These are phyloP conservation scores for Candida xyloterini DNA, from an alignment of 805 yeast genomes.

Conservation along the genomic window DNA sequence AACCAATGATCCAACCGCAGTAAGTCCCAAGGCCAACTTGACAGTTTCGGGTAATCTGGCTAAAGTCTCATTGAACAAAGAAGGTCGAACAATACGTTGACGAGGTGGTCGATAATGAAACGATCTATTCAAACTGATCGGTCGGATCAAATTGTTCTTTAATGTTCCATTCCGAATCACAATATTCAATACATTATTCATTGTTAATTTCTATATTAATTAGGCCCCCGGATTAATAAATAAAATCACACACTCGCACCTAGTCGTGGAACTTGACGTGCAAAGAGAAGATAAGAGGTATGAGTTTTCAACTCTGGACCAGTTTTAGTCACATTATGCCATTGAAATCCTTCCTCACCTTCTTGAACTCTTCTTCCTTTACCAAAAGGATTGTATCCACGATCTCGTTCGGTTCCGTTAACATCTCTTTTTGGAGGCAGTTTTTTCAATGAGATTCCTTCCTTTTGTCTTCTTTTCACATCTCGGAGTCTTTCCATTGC, in stretches of 20 bases:
- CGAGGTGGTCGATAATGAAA: constrained; percentile 24
- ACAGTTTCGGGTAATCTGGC: constrained; percentile 30
- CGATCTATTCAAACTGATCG: background rate
- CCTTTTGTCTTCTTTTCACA: constrained; percentile 67
- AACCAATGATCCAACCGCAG: constrained; percentile 27
- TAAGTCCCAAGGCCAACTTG: constrained; percentile 26
- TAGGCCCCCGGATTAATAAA: constrained; percentile 1
- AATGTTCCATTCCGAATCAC: background rate
- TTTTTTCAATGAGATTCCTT: constrained; percentile 58
- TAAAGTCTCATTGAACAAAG: constrained; percentile 17
- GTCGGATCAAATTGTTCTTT: background rate
- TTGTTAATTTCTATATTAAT: background rate
- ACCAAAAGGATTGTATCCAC: constrained; percentile 89
- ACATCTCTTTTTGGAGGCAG: constrained; percentile 26
- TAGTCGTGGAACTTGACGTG: constrained; percentile 40
- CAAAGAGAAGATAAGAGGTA: constrained; percentile 92
- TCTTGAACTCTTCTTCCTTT: constrained; percentile 80
- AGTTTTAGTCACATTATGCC: constrained; percentile 81
- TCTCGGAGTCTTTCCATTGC: constrained; percentile 77
- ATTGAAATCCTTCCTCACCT: constrained; percentile 76
- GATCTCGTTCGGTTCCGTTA: constrained; percentile 28
- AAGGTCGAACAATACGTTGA: constrained; percentile 16
- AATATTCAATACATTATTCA: background rate
- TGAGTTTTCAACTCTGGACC: constrained; percentile 90
- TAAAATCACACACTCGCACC: constrained; percentile 5